Base-by-base conservation (phyloP, 2,329 filamentous ascomycete genomes). In the Cladophialophora carrionii region DNA sequence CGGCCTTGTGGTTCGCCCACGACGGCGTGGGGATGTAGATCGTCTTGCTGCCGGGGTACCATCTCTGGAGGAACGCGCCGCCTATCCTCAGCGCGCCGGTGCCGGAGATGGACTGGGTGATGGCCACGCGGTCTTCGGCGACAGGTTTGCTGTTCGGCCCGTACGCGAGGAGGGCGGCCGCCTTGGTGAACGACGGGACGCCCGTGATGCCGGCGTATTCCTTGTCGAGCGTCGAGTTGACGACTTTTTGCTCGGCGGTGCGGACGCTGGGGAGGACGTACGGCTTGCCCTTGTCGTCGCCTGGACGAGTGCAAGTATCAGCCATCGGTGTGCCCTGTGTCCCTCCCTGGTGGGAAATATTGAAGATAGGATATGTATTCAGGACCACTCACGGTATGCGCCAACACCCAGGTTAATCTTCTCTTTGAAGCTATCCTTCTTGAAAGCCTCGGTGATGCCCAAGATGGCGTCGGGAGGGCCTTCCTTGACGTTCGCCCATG, bases 351-450 rank as follows among this genome's bases (percentile, higher is more conserved):
- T n/a, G 32, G 8, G 24, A 43, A 54, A 46, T 20, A 26, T n/a
- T 14, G 2, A 29, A 12, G 55, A 54, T 31, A 59, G 48, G 26
- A 20, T 8, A 43, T 26, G 17, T 26, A 29, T 29, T 3, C 26
- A 51, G 37, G 17, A 8, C 7, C 8, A 68, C 78, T 73, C 76
- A 82, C 95, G 92, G 87, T 99, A 99, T 76, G 95, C 95, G 76
- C 95, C 95, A 72, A 98, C 95, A 82, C 93, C 95, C 68, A 99
- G 84, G 84, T 98, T 98, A 85, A 99, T 98, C 88, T 98, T 99
- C 84, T 96, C 88, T 70, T 87, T 83, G 80, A 96, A 94, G 75
- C 84, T 86, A 79, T 99, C 95, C 80, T 93, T 93, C 86, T 98
- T 99, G 90, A 95, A 99, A 68, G 95, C 95, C 83, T 99, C 95